Evolutionary conservation across 176 grass and related monocot genomes (phyloP).

Genomic region (Luzula sylvatica): DNA sequence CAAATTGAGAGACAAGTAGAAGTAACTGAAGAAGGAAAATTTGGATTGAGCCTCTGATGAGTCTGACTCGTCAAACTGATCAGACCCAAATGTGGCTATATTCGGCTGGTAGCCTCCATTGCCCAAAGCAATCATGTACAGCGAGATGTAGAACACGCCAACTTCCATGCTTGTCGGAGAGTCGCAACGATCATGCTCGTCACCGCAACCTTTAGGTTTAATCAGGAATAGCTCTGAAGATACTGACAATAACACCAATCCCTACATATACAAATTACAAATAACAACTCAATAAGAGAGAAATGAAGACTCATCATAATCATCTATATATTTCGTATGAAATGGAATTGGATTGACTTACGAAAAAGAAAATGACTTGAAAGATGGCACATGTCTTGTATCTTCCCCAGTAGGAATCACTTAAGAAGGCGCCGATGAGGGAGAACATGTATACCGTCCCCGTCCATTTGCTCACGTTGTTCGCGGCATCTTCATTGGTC

Average conservation of each 20-base stretch:
- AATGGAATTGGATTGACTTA: conserved; percentile 28
- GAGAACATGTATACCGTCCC: conserved; percentile 97
- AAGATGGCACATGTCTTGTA: conserved; percentile 89
- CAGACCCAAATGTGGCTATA: conserved; percentile 77
- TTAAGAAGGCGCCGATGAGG: conserved; percentile 82
- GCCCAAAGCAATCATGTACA: conserved; percentile 85
- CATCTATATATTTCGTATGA: neutral
- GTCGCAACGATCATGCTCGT: conserved; percentile 34
- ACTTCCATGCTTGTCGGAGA: conserved; percentile 47
- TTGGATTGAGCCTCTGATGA: conserved; percentile 59
- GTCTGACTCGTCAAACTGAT: conserved; percentile 86
- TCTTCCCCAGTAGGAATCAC: conserved; percentile 91
- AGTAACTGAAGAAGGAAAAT: conserved; percentile 96
- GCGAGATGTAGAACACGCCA: conserved; percentile 68
- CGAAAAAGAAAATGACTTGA: conserved; percentile 77
- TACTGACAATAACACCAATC: conserved; percentile 54
- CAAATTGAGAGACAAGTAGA: conserved; percentile 92
- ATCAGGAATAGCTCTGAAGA: conserved; percentile 55
- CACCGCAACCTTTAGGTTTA: conserved; percentile 46
- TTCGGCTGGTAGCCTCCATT: conserved; percentile 97
- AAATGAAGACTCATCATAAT: neutral
- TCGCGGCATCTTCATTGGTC: conserved; percentile 74
- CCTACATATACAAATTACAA: conserved; percentile 27
- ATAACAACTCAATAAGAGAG: neutral
- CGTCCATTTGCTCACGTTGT: conserved; percentile 99